Base-by-base conservation (phyloP, 176 grass and related monocot genomes). In the Carex cristatella region DNA sequence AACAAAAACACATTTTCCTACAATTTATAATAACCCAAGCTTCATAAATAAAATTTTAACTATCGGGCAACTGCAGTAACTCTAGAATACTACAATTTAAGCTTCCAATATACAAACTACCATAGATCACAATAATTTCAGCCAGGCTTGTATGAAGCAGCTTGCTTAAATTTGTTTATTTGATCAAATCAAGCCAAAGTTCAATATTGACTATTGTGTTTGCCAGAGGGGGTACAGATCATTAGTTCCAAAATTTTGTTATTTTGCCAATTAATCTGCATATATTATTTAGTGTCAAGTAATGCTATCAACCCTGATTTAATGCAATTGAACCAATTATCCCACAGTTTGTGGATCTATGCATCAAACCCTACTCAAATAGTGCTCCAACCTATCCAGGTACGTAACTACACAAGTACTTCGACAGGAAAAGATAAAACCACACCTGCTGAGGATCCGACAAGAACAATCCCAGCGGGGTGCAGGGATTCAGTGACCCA, bases 381-480 rank as follows among this genome's bases (percentile, higher is more conserved):
- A 54, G 8, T 13, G 8, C 2, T n/a, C 12, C 85, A 6, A 66
- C 15, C 37, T 3, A 44, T 1, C 15, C 18, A 19, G 8, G 38
- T 18, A 70, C 37, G 7, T 8, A 44, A 38, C 61, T 40, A 63
- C 58, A 68, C 58, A 11, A 16, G 68, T 54, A 46, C 56, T 10
- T 58, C 23, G 61, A 1, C 55, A 80, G 1, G 30, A 33, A n/a
- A 49, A 2, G 51, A 28, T 30, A 79, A 6, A 33, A 33, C 2
- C 15, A 0, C 83, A 99, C 96, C 91, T 16, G 96, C 93, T 1
- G 93, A 94, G 69, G 96, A 99, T 66, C 96, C 91, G 16, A 94
- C 88, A 59, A 95, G 89, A 44, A 95, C 65, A 80, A 99, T 87
- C 23, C 87, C 91, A 16, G 85, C 75, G 19, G 88, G 93, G 37